Conservation (phyloP, 345 rosid genomes). For the Salix suchowensis region DNA sequence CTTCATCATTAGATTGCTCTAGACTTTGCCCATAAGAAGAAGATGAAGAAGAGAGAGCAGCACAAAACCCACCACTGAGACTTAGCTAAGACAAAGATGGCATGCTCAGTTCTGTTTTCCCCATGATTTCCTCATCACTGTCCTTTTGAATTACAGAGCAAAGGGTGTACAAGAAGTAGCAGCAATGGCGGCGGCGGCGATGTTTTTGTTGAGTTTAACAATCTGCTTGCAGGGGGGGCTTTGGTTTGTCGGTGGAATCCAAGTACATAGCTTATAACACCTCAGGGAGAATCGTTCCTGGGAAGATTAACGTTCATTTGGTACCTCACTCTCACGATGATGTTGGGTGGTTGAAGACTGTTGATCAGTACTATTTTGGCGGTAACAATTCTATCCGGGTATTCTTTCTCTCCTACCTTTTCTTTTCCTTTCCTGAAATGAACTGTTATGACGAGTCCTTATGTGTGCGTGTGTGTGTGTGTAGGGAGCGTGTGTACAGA, state of each 20-base stretch:
- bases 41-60: too few relatives aligned
- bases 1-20: too few relatives aligned
- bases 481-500: slow-evolving; percentile 90
- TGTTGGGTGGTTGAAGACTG: slow-evolving; percentile 97
- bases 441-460: background rate
- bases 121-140: too few relatives aligned
- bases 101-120: too few relatives aligned
- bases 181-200: too few relatives aligned
- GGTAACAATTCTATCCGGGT: slow-evolving; percentile 89
- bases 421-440: background rate
- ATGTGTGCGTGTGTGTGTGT: slow-evolving; percentile 1
- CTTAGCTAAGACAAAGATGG: too few relatives aligned
- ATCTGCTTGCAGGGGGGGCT: slow-evolving; percentile 17
- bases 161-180: too few relatives aligned
- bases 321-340: slow-evolving; percentile 95
- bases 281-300: slow-evolving; percentile 45
- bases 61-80: too few relatives aligned
- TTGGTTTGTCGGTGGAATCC: slow-evolving; percentile 24
- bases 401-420: background rate
- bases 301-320: slow-evolving; percentile 85
- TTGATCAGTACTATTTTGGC: slow-evolving; percentile 90
- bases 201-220: background rate
- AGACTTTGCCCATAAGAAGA: too few relatives aligned
- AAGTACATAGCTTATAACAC: slow-evolving; percentile 69
- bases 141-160: too few relatives aligned